Base-by-base conservation (phyloP, 495 filamentous ascomycete species). In the Penicillium maclennaniae region DNA sequence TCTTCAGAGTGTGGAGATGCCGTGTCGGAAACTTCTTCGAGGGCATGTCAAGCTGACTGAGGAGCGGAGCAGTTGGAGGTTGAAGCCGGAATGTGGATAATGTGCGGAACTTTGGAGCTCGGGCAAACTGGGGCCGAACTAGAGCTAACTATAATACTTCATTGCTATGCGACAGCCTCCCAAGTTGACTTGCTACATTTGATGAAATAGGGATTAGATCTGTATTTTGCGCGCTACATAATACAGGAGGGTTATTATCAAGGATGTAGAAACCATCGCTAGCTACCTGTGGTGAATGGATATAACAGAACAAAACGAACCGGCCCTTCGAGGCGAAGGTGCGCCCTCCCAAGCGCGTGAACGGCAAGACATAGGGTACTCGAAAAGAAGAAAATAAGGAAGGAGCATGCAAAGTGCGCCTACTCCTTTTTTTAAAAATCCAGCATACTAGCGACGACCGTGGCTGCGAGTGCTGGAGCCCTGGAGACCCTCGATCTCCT, bases 391-490 rank as follows among this genome's bases (percentile, higher is more conserved):
- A 63, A 61, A 63, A 68, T 57, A 68, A 68, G 62, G 65, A 69
- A 60, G 47, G 57, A 67, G 62, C 63, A 60, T 56, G 57, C 59
- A 63, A 53, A 59, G 47, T 58, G 47, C 48, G 47, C 49, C 63
- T 56, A 61, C 60, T 65, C 67, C 68, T 67, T 56, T 69, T 69
- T 69, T 66, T 66, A 61, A 68, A 63, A 16, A 6, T 40, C 47
- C 53, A 55, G 44, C 39, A 60, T 61, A 49, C 73, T 91, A 97
- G 75, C 93, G 95, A 76, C 93, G 91, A 59, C 93, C 95, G 69
- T 95, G 89, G 79, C 91, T 97, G 74, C 93, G 85, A 67, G 88
- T 88, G 63, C 89, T 82, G 65, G 84, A 92, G 61, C 92, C 92
- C 68, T 98, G 95, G 82, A 98, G 84, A 58, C 81, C 73, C 75